Base-by-base conservation (phyloP, 768 basidiomycete species). In the Podaxis sp. region DNA sequence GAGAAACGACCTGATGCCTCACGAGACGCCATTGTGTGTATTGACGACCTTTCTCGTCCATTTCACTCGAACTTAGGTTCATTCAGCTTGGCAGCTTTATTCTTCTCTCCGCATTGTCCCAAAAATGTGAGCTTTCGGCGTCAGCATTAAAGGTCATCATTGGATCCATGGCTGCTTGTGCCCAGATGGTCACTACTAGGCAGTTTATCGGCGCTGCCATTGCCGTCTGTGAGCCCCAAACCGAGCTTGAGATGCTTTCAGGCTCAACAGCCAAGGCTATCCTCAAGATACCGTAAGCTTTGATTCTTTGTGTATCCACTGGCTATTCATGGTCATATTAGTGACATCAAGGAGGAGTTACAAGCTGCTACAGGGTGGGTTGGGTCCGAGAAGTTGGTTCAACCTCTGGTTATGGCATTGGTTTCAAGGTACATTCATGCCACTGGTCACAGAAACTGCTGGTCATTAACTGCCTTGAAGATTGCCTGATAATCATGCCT, bases 41-140 rank as follows among this genome's bases (percentile, higher is more conserved):
- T 9, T 9, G 32, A 32, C 9, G 32, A 32, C 16, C 36, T 21
- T 32, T 5, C 54, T 42, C 27, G 13, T 10, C 40, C 21, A 47
- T 48, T 42, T n/a, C 46, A 42, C 46, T 21, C 21, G 36, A 40
- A 18, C 53, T 60, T 38, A 23, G 32, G 16, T 4, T 9, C 18
- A 11, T 23, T 61, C 61, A 90, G 90, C 79, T 95, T 11, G 89
- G 86, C 48, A 85, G 83, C 64, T 90, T 89, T 66, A 80, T 93
- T 60, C 77, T 95, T 7, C 75, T 95, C 0, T 83, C 87, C 0
- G 78, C 86, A 0, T 77, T 95, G 23, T 84, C 90, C 0, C 85
- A 85, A 63, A 88, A 86, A 72, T 82, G 82, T 55, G 76, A 78
- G 11, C 67, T 95, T 36, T 77, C 84, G 1, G 64, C 82, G 0